Evolutionary conservation across 306 rosid genomes (phyloP), one percentile per base, ranked within the genome.

Genomic region (Castanea crenata): DNA sequence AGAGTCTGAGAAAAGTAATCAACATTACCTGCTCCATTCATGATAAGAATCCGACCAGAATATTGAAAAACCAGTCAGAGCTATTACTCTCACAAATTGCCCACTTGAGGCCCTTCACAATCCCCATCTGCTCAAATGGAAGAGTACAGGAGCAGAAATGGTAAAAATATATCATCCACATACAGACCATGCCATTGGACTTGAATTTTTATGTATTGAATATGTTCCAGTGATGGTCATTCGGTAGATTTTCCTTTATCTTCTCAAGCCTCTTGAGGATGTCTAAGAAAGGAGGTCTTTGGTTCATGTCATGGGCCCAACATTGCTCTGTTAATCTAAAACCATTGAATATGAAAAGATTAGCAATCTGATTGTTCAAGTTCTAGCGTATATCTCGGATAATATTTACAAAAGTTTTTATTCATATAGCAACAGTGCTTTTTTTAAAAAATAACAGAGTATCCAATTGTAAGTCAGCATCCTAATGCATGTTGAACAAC

Each of bases 221-320:
- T 73, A 94, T 23, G 78, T 69, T 74, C 97, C 98, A 92, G 80
- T 88, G 92, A 88, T 92, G 92, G 64, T 92, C 98, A 13, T 96
- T 18, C 5, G 91, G 91, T 16, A 87, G 74, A 76, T 51, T 87
- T 75, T 89, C 98, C 85, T 94, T 92, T 44, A 88, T 68, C 91
- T 77, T 92, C 73, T 94, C 98, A 49, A 94, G 97, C 76, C 80
- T 86, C 78, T 90, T 92, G 80, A 94, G 92, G 77, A 94, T 94
- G 31, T 92, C 97, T 84, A 94, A 82, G 89, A 94, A 94, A 49
- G 88, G 82, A 58, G 98, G 98, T 74, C 98, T 90, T 75, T 69
- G 85, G 82, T 79, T 94, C 89, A 84, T 83, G 80, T 94, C 96
- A 72, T 87, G 61, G 38, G 86, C 83, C 98, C 98, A 92, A 83